Base-by-base conservation (phyloP, 495 filamentous ascomycete genomes). In the Xylaria telfairii region DNA sequence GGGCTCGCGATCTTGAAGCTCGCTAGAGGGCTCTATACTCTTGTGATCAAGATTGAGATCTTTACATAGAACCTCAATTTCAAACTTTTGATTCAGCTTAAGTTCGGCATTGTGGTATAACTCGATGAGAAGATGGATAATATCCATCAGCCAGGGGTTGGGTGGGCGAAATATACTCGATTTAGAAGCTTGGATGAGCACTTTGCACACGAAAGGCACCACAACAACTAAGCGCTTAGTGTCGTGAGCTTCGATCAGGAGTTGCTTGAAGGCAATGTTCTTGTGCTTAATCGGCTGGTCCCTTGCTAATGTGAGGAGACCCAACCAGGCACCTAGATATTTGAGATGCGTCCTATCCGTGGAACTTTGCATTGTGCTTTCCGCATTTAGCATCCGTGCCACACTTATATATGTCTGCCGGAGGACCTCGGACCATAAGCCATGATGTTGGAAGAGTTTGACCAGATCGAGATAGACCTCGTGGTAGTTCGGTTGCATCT, bases 111-210 rank as follows among this genome's bases (percentile, higher is more conserved):
- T 91, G 70, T 96, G 90, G 72, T 98, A 98, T 19, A 99, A 87
- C 72, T 98, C 96, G 64, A 96, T 90, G 60, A 99, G 85, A 17
- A 97, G 82, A 49, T 91, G 86, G 65, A 98, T 85, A 46, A 98
- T 93, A 68, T 98, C 96, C 93, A 98, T 95, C 68, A 96, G 71
- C 96, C 96, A 99, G 12, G 96, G 96, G 76, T 98, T 98, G 15
- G 96, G 95, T 10, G 96, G 94, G 72, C 89, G 92, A 83, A 98
- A 98, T 17, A 98, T 91, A 15, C 89, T 93, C 1, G 96, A 98
- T 47, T 87, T 87, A n/a, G 86, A 88, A 5, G 92, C 94, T 78
- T 96, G 92, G 34, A 90, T 87, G 21, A 99, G 84, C 9, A 97
- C 93, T 78, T 97, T 98, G 87, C 96, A 98, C 53, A 95, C 94